Evolutionary conservation across 176 grass and related monocot species (phyloP).

Genomic region (Pontederia crassipes): DNA sequence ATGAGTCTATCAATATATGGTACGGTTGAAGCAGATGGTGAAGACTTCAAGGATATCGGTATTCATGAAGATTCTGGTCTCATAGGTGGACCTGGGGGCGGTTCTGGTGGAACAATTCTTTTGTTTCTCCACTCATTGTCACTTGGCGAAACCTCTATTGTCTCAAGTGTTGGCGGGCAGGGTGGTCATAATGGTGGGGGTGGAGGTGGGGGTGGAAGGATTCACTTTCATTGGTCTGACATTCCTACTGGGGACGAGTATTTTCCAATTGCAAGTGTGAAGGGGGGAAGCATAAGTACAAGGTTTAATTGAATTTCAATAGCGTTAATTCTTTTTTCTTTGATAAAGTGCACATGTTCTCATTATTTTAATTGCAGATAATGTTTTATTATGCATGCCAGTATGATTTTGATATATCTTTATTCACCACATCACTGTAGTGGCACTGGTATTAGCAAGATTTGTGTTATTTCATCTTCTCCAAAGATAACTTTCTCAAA

Average conservation of each 20-base stretch:
- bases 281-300: slow-evolving; percentile 67
- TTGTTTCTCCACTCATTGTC: slow-evolving; percentile 68
- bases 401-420: no score
- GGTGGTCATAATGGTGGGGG: slow-evolving; percentile 37
- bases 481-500: no score
- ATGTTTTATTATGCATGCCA: no score
- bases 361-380: background rate
- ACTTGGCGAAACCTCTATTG: slow-evolving; percentile 51
- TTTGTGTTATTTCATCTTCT: no score
- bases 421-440: no score
- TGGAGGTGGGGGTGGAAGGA: slow-evolving; percentile 91
- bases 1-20: slow-evolving; percentile 57
- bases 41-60: slow-evolving; percentile 23
- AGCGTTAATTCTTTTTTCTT: slow-evolving; percentile 6
- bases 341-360: background rate
- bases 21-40: slow-evolving; percentile 86
- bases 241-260: slow-evolving; percentile 95
- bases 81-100: slow-evolving; percentile 63
- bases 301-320: slow-evolving; percentile 44
- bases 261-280: slow-evolving; percentile 65
- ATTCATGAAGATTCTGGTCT: slow-evolving; percentile 22
- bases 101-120: slow-evolving; percentile 93
- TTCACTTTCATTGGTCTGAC: slow-evolving; percentile 97
- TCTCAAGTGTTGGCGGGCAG: slow-evolving; percentile 71
- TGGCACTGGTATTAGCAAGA: no score